A percentile compares a stretch with the other conserved stretches of the same genome.
Conservation (phyloP, 495 filamentous ascomycete species). For the Xylaria acuta region DNA sequence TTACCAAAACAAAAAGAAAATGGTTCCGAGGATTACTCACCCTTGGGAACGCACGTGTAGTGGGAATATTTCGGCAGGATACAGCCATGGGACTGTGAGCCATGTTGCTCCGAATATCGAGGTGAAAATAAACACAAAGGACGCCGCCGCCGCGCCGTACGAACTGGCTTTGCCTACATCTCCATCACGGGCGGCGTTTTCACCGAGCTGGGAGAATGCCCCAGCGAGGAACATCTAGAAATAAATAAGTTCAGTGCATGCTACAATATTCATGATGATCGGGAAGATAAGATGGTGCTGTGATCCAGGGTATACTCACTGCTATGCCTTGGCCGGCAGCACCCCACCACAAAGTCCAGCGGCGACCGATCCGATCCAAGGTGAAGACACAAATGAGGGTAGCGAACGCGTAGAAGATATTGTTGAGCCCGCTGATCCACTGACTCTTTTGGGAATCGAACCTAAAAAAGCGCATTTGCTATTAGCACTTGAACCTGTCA, state of each 20-base stretch:
- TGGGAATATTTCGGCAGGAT: constrained; percentile 76
- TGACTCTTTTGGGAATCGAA: constrained; percentile 62
- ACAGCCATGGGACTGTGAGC: constrained; percentile 75
- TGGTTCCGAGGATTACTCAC: no score
- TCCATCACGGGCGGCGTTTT: constrained; percentile 41
- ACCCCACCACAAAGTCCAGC: constrained; percentile 74
- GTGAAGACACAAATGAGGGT: constrained; percentile 70
- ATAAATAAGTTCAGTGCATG: not conserved
- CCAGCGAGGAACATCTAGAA: constrained; percentile 55
- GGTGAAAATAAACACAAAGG: constrained; percentile 75
- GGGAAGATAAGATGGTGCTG: not conserved
- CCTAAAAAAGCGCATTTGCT: no score
- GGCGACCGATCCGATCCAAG: constrained; percentile 70
- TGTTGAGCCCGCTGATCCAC: constrained; percentile 74
- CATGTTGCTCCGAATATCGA: constrained; percentile 74
- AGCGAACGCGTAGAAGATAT: constrained; percentile 66
- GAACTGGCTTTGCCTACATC: constrained; percentile 49
- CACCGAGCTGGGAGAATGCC: constrained; percentile 48
- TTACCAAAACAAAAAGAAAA: no score
- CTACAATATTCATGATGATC: no score
- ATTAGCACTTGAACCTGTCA: no score
- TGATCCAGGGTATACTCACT: constrained; percentile 49
- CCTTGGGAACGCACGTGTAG: constrained; percentile 70
- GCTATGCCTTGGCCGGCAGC: constrained; percentile 67
- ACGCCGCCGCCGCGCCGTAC: constrained; percentile 67